phyloP scores from a whole-genome alignment of 768 basidiomycete species.

The Tricholoma hemisulphureum region DNA sequence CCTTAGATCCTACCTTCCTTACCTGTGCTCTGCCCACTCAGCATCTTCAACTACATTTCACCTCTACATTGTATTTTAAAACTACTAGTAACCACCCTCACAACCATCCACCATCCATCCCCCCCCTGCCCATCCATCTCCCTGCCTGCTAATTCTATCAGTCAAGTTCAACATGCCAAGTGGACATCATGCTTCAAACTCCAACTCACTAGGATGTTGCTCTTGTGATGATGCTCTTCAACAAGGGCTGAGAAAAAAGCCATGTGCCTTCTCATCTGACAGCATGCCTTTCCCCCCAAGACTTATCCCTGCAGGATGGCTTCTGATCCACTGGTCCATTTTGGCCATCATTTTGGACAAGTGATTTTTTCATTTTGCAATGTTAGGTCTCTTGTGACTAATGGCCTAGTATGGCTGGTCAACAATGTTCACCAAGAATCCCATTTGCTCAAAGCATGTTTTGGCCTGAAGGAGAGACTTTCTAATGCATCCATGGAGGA shows the following conservation, averaged over 20 bases:
- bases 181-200: too few species aligned
- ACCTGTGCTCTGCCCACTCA: too few species aligned
- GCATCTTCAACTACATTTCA: too few species aligned
- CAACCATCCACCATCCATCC: too few species aligned
- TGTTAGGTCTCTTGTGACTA: not conserved
- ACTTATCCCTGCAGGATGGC: not conserved
- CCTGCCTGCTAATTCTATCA: too few species aligned
- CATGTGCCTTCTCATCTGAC: not conserved
- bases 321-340: not conserved
- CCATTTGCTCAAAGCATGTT: not conserved
- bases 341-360: slow-evolving; percentile 2
- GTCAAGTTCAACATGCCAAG: too few species aligned
- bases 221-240: not conserved
- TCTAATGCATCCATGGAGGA: not conserved
- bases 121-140: too few species aligned
- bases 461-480: not conserved
- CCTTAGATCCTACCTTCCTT: too few species aligned
- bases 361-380: not conserved
- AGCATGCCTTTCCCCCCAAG: not conserved
- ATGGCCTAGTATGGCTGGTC: not conserved
- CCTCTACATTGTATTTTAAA: too few species aligned
- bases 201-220: not conserved
- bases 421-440: not conserved
- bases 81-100: too few species aligned
- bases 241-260: not conserved